Evolutionary conservation across 768 basidiomycete genomes (phyloP), one percentile per base, ranked within the genome.

Genomic region (Tylopilus rubrobrunneus): DNA sequence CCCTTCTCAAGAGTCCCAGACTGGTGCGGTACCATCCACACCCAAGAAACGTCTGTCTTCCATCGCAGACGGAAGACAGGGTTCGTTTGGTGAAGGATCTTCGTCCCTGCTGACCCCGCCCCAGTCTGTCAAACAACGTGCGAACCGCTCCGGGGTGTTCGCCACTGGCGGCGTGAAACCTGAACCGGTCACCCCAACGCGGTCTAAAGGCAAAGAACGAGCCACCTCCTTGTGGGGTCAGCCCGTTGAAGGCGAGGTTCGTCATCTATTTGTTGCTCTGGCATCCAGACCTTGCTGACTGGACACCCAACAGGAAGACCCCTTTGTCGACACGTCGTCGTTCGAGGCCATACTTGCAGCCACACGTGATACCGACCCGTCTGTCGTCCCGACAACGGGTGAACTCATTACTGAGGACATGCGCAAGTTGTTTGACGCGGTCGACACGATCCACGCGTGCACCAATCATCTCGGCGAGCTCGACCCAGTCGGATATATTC

Each of bases 181-280:
- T 3, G 53, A 56, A 11, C 63, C 58, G 3, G 42, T 44, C 45
- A 68, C 60, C 21, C 66, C 62, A 3, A 68, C 67, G 9, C 54
- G 56, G 34, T 28, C 19, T 45, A 70, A 65, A 48, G 68, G 67
- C 10, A 69, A 71, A 42, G 56, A 55, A 49, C 58, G 63, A 1
- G 45, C 56, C 9, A 28, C 31, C 12, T 8, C 19, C 8, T 21
- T 31, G 7, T 52, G 48, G 53, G 56, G 58, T 4, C 27, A n/a
- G n/a, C 15, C 45, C 46, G 1, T 49, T 7, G 43, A 56, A 45
- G 37, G 45, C 10, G 50, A 42, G 48, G 62, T 65, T 53, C 33
- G 5, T 25, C 48, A 10, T 34, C 1, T 3, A 6, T 5, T 5
- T 21, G 34, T 17, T 17, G 36, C 36, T 36, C 6, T 37, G 36